Conservation (phyloP, 306 rosid species). For the Cicer bijugum region DNA sequence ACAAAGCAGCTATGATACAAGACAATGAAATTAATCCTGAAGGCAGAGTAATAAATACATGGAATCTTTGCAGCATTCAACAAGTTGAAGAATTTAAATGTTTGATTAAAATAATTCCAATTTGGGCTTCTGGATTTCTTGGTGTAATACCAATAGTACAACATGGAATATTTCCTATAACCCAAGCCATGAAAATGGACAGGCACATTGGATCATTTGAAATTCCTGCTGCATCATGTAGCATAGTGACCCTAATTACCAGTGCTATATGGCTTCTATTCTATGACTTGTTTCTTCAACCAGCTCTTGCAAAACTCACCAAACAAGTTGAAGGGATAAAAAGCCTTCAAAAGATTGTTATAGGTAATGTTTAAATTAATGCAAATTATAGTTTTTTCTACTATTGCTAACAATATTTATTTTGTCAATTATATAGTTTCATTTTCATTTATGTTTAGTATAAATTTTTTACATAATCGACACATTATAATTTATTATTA, state of each 20-base stretch:
- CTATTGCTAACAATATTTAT: no score
- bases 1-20: constrained; percentile 54
- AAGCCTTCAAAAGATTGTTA: constrained; percentile 40
- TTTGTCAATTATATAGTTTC: no score
- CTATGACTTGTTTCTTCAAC: constrained; percentile 27
- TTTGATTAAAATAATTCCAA: constrained; percentile 40
- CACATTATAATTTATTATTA: no score
- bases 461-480: no score
- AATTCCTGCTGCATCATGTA: constrained; percentile 31
- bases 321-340: constrained; percentile 34
- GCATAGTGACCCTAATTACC: constrained; percentile 23
- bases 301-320: constrained; percentile 26
- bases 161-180: constrained; percentile 43
- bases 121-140: constrained; percentile 49
- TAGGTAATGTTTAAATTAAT: not conserved
- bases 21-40: constrained; percentile 47
- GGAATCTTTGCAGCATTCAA: constrained; percentile 56
- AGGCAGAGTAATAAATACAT: constrained; percentile 40
- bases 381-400: no score
- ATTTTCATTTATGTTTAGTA: no score
- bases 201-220: constrained; percentile 22
- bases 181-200: constrained; percentile 49
- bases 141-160: constrained; percentile 41
- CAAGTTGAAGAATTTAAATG: constrained; percentile 59
- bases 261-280: constrained; percentile 25